Evolutionary conservation across 306 rosid species (phyloP).

Genomic region (Neltuma alba): DNA sequence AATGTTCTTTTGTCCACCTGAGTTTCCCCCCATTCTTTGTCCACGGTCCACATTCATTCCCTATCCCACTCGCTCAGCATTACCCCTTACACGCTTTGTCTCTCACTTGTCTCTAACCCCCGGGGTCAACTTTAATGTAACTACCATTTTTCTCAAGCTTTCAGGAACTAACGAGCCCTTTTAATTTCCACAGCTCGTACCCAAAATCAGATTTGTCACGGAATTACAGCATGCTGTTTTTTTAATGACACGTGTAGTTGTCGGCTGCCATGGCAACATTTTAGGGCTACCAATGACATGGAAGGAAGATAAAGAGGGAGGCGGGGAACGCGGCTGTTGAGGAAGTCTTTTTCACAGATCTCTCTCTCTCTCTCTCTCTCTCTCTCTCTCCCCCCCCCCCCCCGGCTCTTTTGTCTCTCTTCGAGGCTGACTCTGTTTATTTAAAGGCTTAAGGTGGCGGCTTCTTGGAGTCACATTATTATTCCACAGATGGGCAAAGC

Average conservation of each 20-base stretch:
- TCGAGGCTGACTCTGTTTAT: slow-evolving; percentile 20
- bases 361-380: slow-evolving; percentile 6
- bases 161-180: not conserved
- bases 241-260: slow-evolving; percentile 55
- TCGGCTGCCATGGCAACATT: slow-evolving; percentile 55
- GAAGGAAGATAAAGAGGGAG: slow-evolving; percentile 41
- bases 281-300: slow-evolving; percentile 45
- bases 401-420: not conserved
- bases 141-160: no score
- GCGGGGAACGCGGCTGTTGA: slow-evolving; percentile 44
- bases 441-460: slow-evolving; percentile 53
- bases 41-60: slow-evolving; percentile 46
- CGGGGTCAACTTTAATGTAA: no score
- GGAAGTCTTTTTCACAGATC: slow-evolving; percentile 27
- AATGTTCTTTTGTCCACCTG: slow-evolving; percentile 41
- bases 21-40: slow-evolving; percentile 25
- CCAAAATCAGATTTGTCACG: not conserved
- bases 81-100: slow-evolving; percentile 42
- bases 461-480: slow-evolving; percentile 32
- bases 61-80: slow-evolving; percentile 15
- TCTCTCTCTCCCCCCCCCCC: not conserved
- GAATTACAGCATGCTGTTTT: slow-evolving; percentile 26
- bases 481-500: slow-evolving; percentile 51
- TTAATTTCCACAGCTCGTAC: not conserved
- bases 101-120: slow-evolving; percentile 41